Percentiles rank a stretch among this genome's conserved stretches.
Conservation (phyloP, 345 rosid species). For the Pistacia atlantica region DNA sequence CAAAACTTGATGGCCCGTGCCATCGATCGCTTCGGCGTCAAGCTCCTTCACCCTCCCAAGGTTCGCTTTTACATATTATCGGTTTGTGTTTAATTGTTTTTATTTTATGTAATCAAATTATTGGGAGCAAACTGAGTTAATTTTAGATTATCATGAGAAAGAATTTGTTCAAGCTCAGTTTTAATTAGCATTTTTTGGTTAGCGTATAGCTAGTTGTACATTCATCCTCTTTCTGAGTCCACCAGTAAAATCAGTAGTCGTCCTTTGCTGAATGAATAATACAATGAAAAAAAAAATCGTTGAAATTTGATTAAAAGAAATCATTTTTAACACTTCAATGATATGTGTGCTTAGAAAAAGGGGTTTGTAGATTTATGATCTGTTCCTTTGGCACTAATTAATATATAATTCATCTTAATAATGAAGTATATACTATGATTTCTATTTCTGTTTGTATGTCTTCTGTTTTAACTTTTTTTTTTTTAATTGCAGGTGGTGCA, state of each 20-base stretch:
- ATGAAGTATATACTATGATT: not conserved
- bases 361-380: not conserved
- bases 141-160: not conserved
- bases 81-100: not conserved
- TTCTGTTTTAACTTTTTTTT: not conserved
- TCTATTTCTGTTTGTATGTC: not conserved
- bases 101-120: not conserved
- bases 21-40: slow-evolving; percentile 80
- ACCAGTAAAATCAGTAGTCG: too few species aligned
- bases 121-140: not conserved
- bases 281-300: too few species aligned
- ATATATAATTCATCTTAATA: not conserved
- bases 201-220: too few species aligned
- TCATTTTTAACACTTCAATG: too few species aligned
- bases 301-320: too few species aligned
- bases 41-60: slow-evolving; percentile 68
- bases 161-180: not conserved
- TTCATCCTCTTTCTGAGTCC: too few species aligned
- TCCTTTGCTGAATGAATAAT: too few species aligned
- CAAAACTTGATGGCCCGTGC: slow-evolving; percentile 64
- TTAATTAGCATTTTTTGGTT: not conserved
- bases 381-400: not conserved
- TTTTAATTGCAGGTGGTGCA: slow-evolving; percentile 64
- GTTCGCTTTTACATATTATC: slow-evolving; percentile 24
- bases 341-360: too few species aligned